These are phyloP conservation scores for Ogataea sp. DNA, from an alignment of 805 yeast genomes.

Conservation along the genomic window DNA sequence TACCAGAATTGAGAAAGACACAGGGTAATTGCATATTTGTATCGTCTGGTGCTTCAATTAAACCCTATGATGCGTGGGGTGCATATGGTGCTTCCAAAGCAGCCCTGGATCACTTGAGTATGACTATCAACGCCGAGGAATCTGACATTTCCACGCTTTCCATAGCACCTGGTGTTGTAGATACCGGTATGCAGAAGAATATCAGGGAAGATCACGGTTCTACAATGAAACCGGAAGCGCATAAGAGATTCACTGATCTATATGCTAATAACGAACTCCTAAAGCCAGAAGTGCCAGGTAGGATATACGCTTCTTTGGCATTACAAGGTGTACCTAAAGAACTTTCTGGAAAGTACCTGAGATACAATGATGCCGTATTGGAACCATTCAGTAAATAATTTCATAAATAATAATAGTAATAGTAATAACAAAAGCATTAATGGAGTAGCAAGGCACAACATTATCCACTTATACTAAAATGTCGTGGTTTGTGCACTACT, in stretches of 20 bases:
- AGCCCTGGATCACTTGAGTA: conserved; percentile 72
- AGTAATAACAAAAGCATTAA: too few relatives aligned
- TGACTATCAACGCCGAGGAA: conserved; percentile 64
- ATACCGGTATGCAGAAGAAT: conserved; percentile 78
- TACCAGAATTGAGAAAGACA: conserved; percentile 49
- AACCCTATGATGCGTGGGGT: conserved; percentile 69
- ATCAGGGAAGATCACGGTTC: conserved; percentile 59
- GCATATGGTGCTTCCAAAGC: conserved; percentile 93
- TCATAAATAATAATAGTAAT: too few relatives aligned
- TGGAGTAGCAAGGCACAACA: too few relatives aligned
- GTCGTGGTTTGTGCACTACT: too few relatives aligned
- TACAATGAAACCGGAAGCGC: conserved; percentile 53
- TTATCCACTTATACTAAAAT: too few relatives aligned
- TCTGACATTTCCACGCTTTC: conserved; percentile 51
- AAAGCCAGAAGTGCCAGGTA: conserved; percentile 66
- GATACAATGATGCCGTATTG: conserved; percentile 43
- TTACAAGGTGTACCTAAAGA: conserved; percentile 45
- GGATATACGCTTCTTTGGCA: conserved; percentile 59
- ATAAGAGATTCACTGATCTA: conserved; percentile 56
- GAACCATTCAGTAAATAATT: not conserved
- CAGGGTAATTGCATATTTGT: conserved; percentile 70
- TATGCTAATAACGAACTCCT: conserved; percentile 50
- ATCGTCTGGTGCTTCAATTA: conserved; percentile 80
- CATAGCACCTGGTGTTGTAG: conserved; percentile 93
- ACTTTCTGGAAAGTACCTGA: conserved; percentile 59